A percentile compares a stretch with the other conserved stretches of the same genome.
phyloP scores from a whole-genome alignment of 768 basidiomycete genomes.

The Multifurca ochricompacta region DNA sequence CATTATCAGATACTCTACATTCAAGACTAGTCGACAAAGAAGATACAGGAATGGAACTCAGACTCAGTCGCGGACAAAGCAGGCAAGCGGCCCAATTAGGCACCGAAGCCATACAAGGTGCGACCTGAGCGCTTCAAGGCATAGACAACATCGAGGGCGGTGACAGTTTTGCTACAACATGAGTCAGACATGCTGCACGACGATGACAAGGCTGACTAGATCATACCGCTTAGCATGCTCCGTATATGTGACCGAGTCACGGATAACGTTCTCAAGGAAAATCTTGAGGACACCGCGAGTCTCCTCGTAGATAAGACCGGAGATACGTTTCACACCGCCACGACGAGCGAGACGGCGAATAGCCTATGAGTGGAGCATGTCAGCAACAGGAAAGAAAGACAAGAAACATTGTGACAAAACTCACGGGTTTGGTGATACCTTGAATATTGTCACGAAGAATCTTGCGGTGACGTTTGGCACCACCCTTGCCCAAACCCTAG shows the following conservation, averaged over 20 bases:
- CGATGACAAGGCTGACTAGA: neutral
- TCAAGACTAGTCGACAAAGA: neutral
- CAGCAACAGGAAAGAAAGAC: conserved; percentile 9
- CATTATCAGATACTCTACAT: conserved; percentile 11
- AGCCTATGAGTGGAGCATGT: conserved; percentile 43
- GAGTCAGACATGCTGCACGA: conserved; percentile 36
- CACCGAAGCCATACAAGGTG: conserved; percentile 53
- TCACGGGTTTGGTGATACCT: conserved; percentile 45
- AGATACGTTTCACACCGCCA: conserved; percentile 97
- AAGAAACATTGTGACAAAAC: conserved; percentile 11
- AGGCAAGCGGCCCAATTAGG: conserved; percentile 21
- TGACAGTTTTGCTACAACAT: conserved; percentile 43
- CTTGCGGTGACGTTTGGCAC: conserved; percentile 94
- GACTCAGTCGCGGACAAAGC: neutral
- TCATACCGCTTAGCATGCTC: conserved; percentile 56
- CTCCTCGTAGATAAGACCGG: conserved; percentile 92
- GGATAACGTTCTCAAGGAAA: conserved; percentile 80
- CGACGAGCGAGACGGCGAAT: conserved; percentile 94
- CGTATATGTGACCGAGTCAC: conserved; percentile 63
- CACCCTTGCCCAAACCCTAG: conserved; percentile 92
- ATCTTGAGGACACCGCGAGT: conserved; percentile 93
- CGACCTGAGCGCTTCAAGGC: conserved; percentile 42
- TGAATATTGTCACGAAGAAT: conserved; percentile 82
- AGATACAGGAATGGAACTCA: neutral
- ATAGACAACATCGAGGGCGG: conserved; percentile 44